phyloP scores from a whole-genome alignment of 306 rosid genomes.

The Begonia masoniana region DNA sequence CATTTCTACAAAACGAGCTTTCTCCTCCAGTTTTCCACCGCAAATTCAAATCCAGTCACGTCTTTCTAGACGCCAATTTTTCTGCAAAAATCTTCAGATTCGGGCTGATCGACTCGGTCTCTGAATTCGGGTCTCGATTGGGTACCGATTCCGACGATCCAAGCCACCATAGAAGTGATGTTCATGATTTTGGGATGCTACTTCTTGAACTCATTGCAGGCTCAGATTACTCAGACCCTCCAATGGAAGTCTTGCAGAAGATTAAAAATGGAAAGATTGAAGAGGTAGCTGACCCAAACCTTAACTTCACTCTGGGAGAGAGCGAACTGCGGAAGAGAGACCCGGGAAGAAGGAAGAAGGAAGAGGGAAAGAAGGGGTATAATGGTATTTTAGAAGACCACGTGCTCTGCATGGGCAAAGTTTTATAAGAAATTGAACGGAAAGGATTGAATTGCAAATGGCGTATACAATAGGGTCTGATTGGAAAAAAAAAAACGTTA shows the following conservation, averaged over 20 bases:
- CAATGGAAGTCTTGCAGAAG: constrained; percentile 44
- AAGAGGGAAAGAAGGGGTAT: too few relatives aligned
- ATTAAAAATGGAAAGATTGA: constrained; percentile 63
- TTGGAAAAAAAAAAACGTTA: too few relatives aligned
- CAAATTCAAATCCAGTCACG: constrained; percentile 47
- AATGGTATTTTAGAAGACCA: too few relatives aligned
- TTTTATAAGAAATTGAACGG: too few relatives aligned
- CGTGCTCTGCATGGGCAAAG: too few relatives aligned
- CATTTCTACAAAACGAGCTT: constrained; percentile 57
- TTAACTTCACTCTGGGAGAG: too few relatives aligned
- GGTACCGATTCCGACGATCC: constrained; percentile 13
- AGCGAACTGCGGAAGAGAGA: too few relatives aligned
- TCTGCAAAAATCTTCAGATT: constrained; percentile 66
- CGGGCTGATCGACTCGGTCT: constrained; percentile 23
- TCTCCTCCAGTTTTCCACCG: constrained; percentile 78
- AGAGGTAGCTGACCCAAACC: constrained; percentile 68
- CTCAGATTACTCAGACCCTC: constrained; percentile 44
- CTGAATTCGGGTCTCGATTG: constrained; percentile 16
- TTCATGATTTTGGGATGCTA: constrained; percentile 62
- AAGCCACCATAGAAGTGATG: constrained; percentile 40
- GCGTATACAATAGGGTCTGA: too few relatives aligned
- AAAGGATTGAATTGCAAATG: too few relatives aligned
- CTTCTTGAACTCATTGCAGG: constrained; percentile 80
- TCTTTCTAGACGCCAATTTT: constrained; percentile 47
- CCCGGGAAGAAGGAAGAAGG: too few relatives aligned